Evolutionary conservation across 345 rosid genomes (phyloP).

Genomic region (Lepidium aucheri): DNA sequence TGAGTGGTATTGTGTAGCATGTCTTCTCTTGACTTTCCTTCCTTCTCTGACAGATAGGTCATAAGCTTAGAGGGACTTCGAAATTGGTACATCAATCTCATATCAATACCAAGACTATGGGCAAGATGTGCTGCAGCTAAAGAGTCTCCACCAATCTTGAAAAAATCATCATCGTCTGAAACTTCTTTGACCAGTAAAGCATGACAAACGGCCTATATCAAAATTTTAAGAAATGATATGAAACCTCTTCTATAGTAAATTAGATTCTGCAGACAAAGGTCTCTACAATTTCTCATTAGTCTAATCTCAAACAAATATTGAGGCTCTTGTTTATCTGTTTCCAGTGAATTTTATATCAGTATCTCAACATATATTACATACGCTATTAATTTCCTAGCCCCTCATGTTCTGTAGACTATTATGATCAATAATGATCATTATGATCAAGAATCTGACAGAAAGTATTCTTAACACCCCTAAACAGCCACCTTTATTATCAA

Average conservation of each 20-base stretch:
- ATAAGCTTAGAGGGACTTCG: conserved; percentile 66
- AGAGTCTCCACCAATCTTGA: conserved; percentile 83
- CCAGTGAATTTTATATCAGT: background rate
- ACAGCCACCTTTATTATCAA: background rate
- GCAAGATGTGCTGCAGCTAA: conserved; percentile 80
- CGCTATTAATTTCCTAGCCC: background rate
- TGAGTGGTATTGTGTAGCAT: conserved; percentile 14
- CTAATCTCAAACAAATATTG: background rate
- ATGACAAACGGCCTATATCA: conserved; percentile 63
- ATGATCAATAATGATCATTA: no score
- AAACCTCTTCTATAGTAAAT: background rate
- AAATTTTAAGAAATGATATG: conserved; percentile 12
- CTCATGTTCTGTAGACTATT: conserved; percentile 11
- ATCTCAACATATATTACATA: background rate
- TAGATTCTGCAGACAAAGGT: background rate
- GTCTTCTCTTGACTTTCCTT: conserved; percentile 20
- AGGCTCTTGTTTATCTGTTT: background rate
- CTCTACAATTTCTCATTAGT: background rate
- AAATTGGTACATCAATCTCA: conserved; percentile 64
- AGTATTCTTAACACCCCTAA: background rate
- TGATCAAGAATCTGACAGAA: background rate
- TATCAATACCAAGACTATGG: conserved; percentile 68
- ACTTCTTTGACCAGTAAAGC: conserved; percentile 64
- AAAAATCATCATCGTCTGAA: conserved; percentile 69
- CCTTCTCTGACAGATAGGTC: conserved; percentile 39